Base-by-base conservation (phyloP, 768 basidiomycete species). In the Psilocybe subaeruginosa region DNA sequence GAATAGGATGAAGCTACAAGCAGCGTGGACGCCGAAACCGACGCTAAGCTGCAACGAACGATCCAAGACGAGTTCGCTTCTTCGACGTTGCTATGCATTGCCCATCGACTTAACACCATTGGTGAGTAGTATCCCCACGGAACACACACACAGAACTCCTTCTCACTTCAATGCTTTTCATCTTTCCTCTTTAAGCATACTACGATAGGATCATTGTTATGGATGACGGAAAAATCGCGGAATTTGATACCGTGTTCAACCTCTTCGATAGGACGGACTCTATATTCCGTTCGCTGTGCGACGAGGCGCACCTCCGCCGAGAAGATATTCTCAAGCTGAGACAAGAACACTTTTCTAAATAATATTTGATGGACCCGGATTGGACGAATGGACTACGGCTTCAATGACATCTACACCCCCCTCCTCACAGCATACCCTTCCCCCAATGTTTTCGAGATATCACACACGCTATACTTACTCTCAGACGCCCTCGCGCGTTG, bases 141-240 rank as follows among this genome's bases (percentile, higher is more conserved):
- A n/a, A n/a, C 1, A 17, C 11, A 43, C 23, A 23, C 23, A 16
- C 41, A 16, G 11, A 43, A 4, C 8, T 43, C 41, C 41, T 43
- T 48, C 29, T 41, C 29, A n/a, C n/a, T 17, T 52, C 16, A 31
- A 55, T 64, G 17, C 60, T 27, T n/a, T 30, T 19, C 52, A 16
- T 16, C 11, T 43, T n/a, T 43, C 41, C 41, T 43, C 45, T 39
- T 62, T 2, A 49, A 85, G 85, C 80, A 0, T 83, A 89, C 66
- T 90, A 87, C 64, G 88, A 91, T 67, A 80, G 85, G 19, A 80
- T 92, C 19, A 74, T 93, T 16, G 90, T 92, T 48, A 89, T 93
- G 87, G 85, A 89, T 65, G 74, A 79, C 29, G 91, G 92, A 3
- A 67, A 75, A 33, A 83, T 91, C 3, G 87, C 85, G 8, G 91